phyloP scores from a whole-genome alignment of 371 early-diverging fungal species.

The Mortierella sp. region DNA sequence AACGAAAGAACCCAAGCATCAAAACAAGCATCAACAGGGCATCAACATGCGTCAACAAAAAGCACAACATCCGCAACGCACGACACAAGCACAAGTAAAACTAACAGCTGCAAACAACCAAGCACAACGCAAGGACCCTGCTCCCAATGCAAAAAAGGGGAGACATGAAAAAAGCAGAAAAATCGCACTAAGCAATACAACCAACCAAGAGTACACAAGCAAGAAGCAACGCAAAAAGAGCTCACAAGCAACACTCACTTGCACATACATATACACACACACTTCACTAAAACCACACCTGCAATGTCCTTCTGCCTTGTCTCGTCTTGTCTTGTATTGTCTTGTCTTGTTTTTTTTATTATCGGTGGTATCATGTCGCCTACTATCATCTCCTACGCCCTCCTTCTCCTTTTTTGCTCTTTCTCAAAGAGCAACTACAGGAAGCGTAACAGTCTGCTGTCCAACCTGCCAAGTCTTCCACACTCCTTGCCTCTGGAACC shows the following conservation, averaged over 20 bases:
- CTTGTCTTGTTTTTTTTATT: no score
- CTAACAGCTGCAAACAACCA: background rate
- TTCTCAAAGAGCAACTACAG: slow-evolving; percentile 34
- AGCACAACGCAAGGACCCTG: background rate
- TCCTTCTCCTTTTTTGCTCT: background rate
- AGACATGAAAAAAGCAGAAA: background rate
- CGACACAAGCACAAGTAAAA: background rate
- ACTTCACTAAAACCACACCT: no score
- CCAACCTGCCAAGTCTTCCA: slow-evolving; percentile 46
- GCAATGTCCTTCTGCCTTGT: no score
- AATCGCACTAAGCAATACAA: background rate
- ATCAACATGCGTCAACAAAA: no score
- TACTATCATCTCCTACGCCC: background rate
- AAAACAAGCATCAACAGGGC: background rate
- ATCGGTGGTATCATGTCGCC: background rate
- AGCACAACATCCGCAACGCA: background rate
- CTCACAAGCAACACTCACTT: no score
- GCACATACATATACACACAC: no score
- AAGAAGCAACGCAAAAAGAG: background rate
- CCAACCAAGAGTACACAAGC: background rate
- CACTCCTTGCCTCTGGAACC: slow-evolving; percentile 31
- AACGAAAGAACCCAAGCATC: background rate
- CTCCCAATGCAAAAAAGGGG: background rate
- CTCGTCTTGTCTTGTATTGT: no score
- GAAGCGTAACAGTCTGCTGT: slow-evolving; percentile 29